Evolutionary conservation across 352 stramenopile genomes (phyloP).

Genomic region (Globisporangium spinosum): DNA sequence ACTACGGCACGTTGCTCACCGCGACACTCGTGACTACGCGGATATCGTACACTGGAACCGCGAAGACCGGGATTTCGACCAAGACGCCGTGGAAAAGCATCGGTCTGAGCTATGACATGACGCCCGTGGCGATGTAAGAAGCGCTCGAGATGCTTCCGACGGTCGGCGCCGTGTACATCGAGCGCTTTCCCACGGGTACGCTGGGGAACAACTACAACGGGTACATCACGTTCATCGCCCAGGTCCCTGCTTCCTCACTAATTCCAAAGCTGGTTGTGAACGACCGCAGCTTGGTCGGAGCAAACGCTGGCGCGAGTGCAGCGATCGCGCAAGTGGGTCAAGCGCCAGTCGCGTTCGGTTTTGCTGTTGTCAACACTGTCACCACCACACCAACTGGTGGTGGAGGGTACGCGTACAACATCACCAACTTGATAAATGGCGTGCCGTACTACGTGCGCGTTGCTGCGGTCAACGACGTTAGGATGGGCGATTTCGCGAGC

Average conservation of each 20-base stretch:
- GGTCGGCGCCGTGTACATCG: constrained; percentile 87
- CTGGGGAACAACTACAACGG: constrained; percentile 75
- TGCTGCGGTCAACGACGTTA: constrained; percentile 77
- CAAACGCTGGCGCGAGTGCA: constrained; percentile 28
- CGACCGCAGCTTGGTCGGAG: constrained; percentile 36
- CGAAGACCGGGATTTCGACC: constrained; percentile 30
- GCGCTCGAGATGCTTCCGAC: constrained; percentile 88
- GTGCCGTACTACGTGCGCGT: constrained; percentile 79
- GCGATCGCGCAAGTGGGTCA: constrained; percentile 25
- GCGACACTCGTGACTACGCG: constrained; percentile 25
- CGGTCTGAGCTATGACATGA: constrained; percentile 50
- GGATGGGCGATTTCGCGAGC: constrained; percentile 60
- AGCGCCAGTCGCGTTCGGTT: constrained; percentile 35
- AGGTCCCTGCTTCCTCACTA: constrained; percentile 35
- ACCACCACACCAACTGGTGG: background rate
- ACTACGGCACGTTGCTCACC: constrained; percentile 21
- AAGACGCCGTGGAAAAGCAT: constrained; percentile 61
- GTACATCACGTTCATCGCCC: constrained; percentile 85
- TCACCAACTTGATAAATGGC: constrained; percentile 51
- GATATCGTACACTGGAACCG: constrained; percentile 46
- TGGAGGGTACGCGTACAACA: constrained; percentile 41
- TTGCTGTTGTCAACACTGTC: constrained; percentile 23
- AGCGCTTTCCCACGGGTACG: constrained; percentile 53
- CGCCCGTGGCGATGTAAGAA: constrained; percentile 52
- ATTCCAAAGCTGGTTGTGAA: constrained; percentile 57